Base-by-base conservation (phyloP, 2,329 filamentous ascomycete species). In the Plenodomus lindquistii region DNA sequence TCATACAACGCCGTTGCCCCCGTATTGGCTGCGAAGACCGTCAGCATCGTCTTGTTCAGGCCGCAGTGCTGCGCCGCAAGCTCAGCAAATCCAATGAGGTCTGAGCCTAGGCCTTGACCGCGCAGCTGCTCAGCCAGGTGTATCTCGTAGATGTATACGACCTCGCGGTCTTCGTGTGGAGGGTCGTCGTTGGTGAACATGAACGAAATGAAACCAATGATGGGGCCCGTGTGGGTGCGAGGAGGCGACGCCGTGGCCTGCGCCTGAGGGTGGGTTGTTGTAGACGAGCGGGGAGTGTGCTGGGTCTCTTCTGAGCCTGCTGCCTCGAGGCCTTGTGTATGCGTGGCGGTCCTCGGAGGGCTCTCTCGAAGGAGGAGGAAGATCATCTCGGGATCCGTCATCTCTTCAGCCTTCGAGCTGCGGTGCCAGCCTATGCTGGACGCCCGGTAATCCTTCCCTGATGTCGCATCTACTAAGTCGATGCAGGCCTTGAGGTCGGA, bases 111-210 rank as follows among this genome's bases (percentile, higher is more conserved):
- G 0, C 88, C 87, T 13, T 68, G 83, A 74, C 85, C 79, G 57
- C 82, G 81, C 4, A 88, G 66, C 1, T 75, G 71, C 1, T 77
- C 72, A 31, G 76, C 71, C 2, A 92, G 78, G 63, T 93, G 88
- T 29, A 93, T 83, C 72, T 93, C 88, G 67, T 91, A 93, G 68
- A 88, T 86, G 69, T 91, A 93, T 17, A 91, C 66, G 2, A 91
- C 87, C 0, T 84, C 77, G n/a, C 67, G 66, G n/a, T 65, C 40
- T 15, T 60, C 44, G 37, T 69, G 43, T 2, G 65, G 62, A 1
- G 66, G 57, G 52, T 85, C 83, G 63, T 90, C 87, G 60, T 81
- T 81, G 0, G 85, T 86, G 2, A 85, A 83, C 85, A 88, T 87
- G 59, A 89, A 75, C 24, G 67, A 88, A 1, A 81, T 77, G 60